Evolutionary conservation across 331 rosid species (phyloP), one percentile per base, ranked within the genome.

Genomic region (Cydonia oblonga): DNA sequence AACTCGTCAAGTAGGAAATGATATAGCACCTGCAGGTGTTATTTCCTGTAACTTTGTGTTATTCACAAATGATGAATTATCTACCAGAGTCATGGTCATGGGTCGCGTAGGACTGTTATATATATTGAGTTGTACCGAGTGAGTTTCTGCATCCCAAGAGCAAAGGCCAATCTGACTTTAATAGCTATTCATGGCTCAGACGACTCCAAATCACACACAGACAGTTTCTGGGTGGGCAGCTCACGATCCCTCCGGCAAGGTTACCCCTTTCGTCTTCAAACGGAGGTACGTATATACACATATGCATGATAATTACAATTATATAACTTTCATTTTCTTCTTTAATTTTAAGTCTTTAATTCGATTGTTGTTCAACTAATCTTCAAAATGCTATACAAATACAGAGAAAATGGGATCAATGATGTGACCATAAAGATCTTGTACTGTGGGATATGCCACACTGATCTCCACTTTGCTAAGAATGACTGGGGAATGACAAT

Each of bases 201-300:
- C 83, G 8, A 90, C 95, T 52, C 86, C 89, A 1, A 88, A 88
- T 42, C 97, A 90, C 85, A 85, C 90, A 44, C 84, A 82, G 9
- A 82, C 69, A 7, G 97, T 90, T 9, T 82, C 88, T 29, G 97
- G 97, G 2, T 90, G 97, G 97, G 97, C 97, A 62, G 97, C 97
- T 44, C 87, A 76, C 25, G 92, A 90, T 82, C 62, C 97, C 60
- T 87, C 97, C 5, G 97, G 88, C 85, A 74, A 79, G 76, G 72
- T 90, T 49, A 72, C 81, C 28, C 92, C 96, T 23, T 82, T 64
- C 82, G 81, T 83, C 49, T 90, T 90, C 78, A 85, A 87, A 75
- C 81, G 95, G 75, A 84, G 96, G 96, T 88, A 64, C 26, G 3
- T 18, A 23, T 12, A 23, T 3, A 49, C 22, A 44, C 19, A 49